Base-by-base conservation (phyloP, 371 early-diverging fungal genomes). In the Rhizomucor miehei region DNA sequence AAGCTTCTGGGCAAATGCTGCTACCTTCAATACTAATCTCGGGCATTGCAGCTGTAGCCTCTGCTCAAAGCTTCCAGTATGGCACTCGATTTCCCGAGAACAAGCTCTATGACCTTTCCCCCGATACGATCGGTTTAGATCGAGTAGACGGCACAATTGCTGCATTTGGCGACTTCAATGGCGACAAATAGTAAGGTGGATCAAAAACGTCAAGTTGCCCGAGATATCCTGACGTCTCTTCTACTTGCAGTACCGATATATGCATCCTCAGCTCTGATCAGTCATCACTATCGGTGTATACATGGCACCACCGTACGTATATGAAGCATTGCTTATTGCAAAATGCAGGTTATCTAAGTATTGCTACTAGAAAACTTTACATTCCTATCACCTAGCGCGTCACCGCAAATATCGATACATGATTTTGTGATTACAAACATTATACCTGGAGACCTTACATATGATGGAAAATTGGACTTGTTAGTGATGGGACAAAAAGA, bases 101-200 rank as follows among this genome's bases (percentile, higher is more conserved):
- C 46, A 69, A 71, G 48, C 51, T 77, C 1, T 77, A 77, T 44
- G 62, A 50, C 23, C 41, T 77, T 24, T 54, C 67, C 4, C 65
- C 74, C 35, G 39, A 50, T 14, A 57, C 63, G 2, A 64, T 71
- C 34, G 89, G 88, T 17, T 71, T 93, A 2, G 79, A 72, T 34
- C 65, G 68, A 13, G 66, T 90, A 16, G 75, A 85, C 36, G 93
- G 92, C 20, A 83, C 87, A 5, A 77, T 89, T 12, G 88, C 84
- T 17, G 93, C 92, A 0, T 91, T 90, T 77, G 92, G 84, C 19
- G 93, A 93, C 65, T 88, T 90, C 38, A 88, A 90, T 66, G 84
- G 82, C n/a, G 91, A 89, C 64, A 91, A 92, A 65, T 83, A 66
- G 87, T 88, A 71, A 58, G 57, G 6, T 16, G 41, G 19, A 41